Percentiles rank a stretch among this genome's conserved stretches.
phyloP scores from a whole-genome alignment of 2,329 filamentous ascomycete genomes.

The Blastomyces emzantsi region DNA sequence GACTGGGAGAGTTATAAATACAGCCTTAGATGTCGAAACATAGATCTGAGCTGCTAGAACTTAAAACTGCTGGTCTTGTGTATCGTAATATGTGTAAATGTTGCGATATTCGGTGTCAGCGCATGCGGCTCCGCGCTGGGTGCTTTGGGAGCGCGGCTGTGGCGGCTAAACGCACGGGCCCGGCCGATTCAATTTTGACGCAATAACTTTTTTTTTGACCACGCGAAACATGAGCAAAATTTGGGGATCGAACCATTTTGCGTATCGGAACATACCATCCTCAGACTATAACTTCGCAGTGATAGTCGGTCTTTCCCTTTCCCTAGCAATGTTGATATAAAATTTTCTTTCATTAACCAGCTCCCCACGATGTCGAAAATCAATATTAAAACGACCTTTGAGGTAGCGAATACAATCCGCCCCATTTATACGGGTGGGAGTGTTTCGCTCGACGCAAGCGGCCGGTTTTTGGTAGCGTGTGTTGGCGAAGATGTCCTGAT shows the following conservation, averaged over 20 bases:
- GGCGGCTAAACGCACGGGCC: slow-evolving; percentile 22
- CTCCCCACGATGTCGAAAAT: slow-evolving; percentile 40
- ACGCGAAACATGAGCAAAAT: background rate
- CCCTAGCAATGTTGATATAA: slow-evolving; percentile 4
- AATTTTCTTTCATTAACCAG: background rate
- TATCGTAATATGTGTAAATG: background rate
- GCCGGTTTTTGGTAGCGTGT: slow-evolving; percentile 74
- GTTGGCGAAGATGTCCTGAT: slow-evolving; percentile 88
- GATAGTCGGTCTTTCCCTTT: background rate
- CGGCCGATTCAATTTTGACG: slow-evolving; percentile 23
- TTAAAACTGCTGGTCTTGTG: background rate
- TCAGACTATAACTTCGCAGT: background rate
- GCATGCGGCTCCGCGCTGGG: background rate
- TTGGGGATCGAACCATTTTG: background rate
- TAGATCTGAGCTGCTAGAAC: background rate
- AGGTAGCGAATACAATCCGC: slow-evolving; percentile 70
- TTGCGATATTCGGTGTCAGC: background rate
- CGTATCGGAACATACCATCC: background rate
- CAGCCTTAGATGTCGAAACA: background rate
- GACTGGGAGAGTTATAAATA: background rate
- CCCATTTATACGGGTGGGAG: slow-evolving; percentile 92
- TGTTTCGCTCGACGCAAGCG: slow-evolving; percentile 71
- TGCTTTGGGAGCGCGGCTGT: slow-evolving; percentile 12
- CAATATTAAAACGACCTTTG: slow-evolving; percentile 75
- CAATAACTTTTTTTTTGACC: slow-evolving; percentile 14